Evolutionary conservation across 106 monocot genomes (phyloP).

Genomic region (Apostasia ramifera): DNA sequence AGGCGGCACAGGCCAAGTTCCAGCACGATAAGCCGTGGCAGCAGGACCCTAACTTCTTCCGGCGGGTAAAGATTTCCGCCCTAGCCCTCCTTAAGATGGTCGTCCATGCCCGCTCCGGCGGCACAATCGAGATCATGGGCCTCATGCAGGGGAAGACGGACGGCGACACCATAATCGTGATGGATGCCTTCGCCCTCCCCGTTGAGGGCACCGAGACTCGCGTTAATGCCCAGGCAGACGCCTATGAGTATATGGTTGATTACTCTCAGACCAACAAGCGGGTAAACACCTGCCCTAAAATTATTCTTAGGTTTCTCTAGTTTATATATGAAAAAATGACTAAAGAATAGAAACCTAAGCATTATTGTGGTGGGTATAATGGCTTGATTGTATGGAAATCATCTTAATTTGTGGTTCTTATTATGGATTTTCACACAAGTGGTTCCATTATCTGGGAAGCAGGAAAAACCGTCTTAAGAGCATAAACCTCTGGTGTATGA

Average conservation of each 20-base stretch:
- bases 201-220: constrained; percentile 98
- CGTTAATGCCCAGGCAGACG: constrained; percentile 92
- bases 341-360: too few relatives aligned
- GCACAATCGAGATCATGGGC: constrained; percentile 97
- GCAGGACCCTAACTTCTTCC: constrained; percentile 78
- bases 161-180: constrained; percentile 78
- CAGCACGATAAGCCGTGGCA: constrained; percentile 92
- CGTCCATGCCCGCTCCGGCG: constrained; percentile 87
- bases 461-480: too few relatives aligned
- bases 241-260: constrained; percentile 99
- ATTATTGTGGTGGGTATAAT: too few relatives aligned
- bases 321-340: neutral
- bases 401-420: too few relatives aligned
- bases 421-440: too few relatives aligned
- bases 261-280: constrained; percentile 88
- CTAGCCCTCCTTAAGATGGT: constrained; percentile 98
- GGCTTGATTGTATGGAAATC: too few relatives aligned
- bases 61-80: constrained; percentile 66
- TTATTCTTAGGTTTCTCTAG: neutral
- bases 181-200: constrained; percentile 97
- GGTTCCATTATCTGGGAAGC: too few relatives aligned
- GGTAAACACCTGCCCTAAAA: constrained; percentile 28
- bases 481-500: too few relatives aligned
- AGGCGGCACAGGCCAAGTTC: constrained; percentile 43
- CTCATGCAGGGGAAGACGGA: constrained; percentile 97